Percentiles rank a stretch among this genome's conserved stretches.
Evolutionary conservation across 768 basidiomycete genomes (phyloP).

Genomic region (Termitomyces titanicus): DNA sequence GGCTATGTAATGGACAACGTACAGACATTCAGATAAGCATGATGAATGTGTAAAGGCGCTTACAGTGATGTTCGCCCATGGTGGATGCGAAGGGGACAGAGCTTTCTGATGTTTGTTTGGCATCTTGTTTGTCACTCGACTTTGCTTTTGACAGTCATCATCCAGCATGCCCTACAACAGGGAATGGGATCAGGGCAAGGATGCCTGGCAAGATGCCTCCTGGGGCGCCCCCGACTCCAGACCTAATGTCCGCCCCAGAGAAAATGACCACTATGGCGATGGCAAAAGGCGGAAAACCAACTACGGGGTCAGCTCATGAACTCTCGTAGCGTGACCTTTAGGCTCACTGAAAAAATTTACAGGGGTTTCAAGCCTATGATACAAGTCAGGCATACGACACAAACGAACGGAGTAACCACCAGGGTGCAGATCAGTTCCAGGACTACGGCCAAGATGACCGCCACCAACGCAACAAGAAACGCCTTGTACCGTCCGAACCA

Average conservation of each 20-base stretch:
- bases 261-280: constrained; percentile 66
- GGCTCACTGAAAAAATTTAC: constrained; percentile 1
- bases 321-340: neutral
- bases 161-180: constrained; percentile 69
- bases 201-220: constrained; percentile 45
- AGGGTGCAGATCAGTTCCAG: constrained; percentile 34
- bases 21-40: constrained; percentile 3
- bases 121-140: constrained; percentile 33
- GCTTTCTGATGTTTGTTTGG: constrained; percentile 20
- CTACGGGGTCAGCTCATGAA: constrained; percentile 42
- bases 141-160: constrained; percentile 32
- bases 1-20: constrained; percentile 33
- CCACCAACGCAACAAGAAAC: constrained; percentile 60
- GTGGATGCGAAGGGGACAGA: constrained; percentile 26
- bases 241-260: constrained; percentile 49
- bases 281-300: constrained; percentile 80
- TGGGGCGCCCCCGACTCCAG: constrained; percentile 38
- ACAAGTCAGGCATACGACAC: constrained; percentile 45
- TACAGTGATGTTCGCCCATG: constrained; percentile 66
- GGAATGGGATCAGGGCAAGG: constrained; percentile 86
- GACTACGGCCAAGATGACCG: constrained; percentile 52
- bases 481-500: constrained; percentile 78
- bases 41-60: constrained; percentile 12
- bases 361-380: constrained; percentile 49
- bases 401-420: constrained; percentile 26